A percentile compares a stretch with the other conserved stretches of the same genome.
These are phyloP conservation scores for Mycena kentingensis DNA, from an alignment of 768 basidiomycete genomes.

Conservation along the genomic window DNA sequence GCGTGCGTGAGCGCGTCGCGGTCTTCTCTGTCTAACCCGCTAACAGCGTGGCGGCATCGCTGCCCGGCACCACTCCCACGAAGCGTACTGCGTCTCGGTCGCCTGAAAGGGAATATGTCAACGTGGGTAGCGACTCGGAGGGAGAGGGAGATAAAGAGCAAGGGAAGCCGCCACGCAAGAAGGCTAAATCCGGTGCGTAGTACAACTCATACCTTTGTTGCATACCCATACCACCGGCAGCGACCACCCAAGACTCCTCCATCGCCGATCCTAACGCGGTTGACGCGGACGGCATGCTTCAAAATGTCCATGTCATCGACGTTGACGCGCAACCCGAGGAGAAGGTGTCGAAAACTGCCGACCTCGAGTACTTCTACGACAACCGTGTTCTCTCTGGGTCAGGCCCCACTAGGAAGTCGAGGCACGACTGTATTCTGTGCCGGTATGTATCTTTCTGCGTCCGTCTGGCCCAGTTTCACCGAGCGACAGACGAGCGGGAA, in stretches of 20 bases:
- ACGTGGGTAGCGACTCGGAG: too few relatives aligned
- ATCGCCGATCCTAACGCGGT: neutral
- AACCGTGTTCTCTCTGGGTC: neutral
- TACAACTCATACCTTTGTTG: neutral
- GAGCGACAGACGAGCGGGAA: neutral
- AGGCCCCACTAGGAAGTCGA: neutral
- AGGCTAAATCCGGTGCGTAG: neutral
- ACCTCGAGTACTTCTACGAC: neutral
- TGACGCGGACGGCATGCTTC: neutral
- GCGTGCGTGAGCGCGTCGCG: too few relatives aligned
- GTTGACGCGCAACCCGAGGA: neutral
- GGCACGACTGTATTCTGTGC: neutral
- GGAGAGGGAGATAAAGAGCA: too few relatives aligned
- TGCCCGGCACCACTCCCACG: too few relatives aligned
- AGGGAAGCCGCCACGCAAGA: too few relatives aligned
- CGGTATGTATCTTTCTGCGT: neutral
- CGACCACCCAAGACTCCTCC: neutral
- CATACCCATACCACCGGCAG: too few relatives aligned
- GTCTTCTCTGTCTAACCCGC: too few relatives aligned
- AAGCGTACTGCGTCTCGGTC: too few relatives aligned
- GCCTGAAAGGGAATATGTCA: too few relatives aligned
- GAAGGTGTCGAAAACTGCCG: neutral
- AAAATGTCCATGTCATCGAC: neutral
- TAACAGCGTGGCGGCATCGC: too few relatives aligned
- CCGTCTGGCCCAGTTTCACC: neutral